phyloP scores from a whole-genome alignment of 345 rosid species.

The Clarkia xantiana region DNA sequence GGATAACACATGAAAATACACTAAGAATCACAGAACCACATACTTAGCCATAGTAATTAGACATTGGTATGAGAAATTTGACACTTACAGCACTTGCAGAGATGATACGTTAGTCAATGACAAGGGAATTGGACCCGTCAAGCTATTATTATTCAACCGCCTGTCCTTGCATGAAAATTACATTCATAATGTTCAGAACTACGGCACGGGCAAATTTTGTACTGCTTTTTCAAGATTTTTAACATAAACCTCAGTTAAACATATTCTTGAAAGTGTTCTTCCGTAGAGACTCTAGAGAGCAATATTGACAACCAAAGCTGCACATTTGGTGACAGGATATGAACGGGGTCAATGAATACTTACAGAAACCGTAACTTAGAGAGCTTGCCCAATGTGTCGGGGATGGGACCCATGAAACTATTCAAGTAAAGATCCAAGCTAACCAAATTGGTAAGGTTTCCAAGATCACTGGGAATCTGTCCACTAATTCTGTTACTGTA shows the following conservation, averaged over 20 bases:
- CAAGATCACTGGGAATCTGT: conserved; percentile 82
- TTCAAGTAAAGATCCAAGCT: conserved; percentile 99
- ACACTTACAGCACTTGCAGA: conserved; percentile 87
- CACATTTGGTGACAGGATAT: not conserved
- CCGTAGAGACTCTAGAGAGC: too few species aligned
- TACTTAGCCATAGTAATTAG: too few species aligned
- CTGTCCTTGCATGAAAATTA: conserved; percentile 45
- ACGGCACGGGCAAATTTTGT: too few species aligned
- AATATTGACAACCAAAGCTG: not conserved
- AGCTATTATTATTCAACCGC: conserved; percentile 92
- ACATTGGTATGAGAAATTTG: not conserved
- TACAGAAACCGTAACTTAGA: conserved; percentile 90
- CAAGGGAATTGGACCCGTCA: conserved; percentile 76
- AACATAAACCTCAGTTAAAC: too few species aligned
- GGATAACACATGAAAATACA: not conserved
- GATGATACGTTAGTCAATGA: conserved; percentile 74
- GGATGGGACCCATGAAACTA: conserved; percentile 80
- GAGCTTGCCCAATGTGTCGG: conserved; percentile 70
- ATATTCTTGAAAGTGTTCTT: too few species aligned
- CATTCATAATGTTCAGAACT: not conserved
- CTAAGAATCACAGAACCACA: not conserved
- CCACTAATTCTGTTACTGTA: conserved; percentile 91
- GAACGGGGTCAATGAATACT: conserved; percentile 19
- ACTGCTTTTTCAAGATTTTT: not conserved
- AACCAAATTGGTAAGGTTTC: conserved; percentile 85